Conservation (phyloP, 1,139 yeast genomes). For the Geotrichum armillariae region DNA sequence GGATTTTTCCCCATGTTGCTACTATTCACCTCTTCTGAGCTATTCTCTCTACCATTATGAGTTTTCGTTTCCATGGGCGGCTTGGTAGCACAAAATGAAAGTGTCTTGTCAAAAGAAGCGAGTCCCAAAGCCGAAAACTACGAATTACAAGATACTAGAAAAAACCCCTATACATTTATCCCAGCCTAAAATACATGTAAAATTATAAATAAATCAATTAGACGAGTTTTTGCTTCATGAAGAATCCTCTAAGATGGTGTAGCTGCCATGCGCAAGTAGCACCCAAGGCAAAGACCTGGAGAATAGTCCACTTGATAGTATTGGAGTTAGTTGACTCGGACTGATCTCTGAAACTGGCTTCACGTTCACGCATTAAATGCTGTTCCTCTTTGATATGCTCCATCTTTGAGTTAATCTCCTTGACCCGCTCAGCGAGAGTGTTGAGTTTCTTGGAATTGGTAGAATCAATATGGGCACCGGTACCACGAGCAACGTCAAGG, state of each 20-base stretch:
- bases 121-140: background rate
- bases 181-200: slow-evolving; percentile 2
- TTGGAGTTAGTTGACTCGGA: slow-evolving; percentile 65
- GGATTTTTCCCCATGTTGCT: too few species aligned
- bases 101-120: background rate
- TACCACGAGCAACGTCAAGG: slow-evolving; percentile 54
- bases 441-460: slow-evolving; percentile 50
- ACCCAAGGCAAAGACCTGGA: slow-evolving; percentile 58
- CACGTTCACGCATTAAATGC: slow-evolving; percentile 65
- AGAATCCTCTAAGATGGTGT: slow-evolving; percentile 60
- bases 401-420: slow-evolving; percentile 54
- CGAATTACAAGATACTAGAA: too few species aligned
- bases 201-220: slow-evolving; percentile 31
- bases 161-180: too few species aligned
- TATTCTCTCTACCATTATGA: background rate
- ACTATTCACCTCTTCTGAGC: background rate
- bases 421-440: slow-evolving; percentile 53
- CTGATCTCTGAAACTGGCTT: slow-evolving; percentile 63
- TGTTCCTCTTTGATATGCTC: slow-evolving; percentile 64
- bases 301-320: slow-evolving; percentile 64
- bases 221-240: slow-evolving; percentile 64
- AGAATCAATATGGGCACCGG: slow-evolving; percentile 51
- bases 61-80: background rate
- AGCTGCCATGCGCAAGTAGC: slow-evolving; percentile 69
- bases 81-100: background rate